Conservation (phyloP, 345 rosid species). For the Camelina sativa region DNA sequence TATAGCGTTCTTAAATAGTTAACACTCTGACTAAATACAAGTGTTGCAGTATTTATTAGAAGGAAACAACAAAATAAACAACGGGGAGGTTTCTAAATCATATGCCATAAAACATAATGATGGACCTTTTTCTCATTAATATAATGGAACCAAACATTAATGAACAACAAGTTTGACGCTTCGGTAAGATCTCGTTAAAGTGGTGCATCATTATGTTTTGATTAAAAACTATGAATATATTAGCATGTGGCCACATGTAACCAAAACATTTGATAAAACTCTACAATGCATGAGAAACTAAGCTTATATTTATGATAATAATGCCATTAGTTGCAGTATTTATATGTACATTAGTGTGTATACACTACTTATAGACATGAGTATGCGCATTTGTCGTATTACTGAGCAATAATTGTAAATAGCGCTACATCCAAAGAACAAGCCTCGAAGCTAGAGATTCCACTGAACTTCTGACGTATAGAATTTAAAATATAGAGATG, state of each 20-base stretch:
- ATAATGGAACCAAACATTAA: conserved; percentile 12
- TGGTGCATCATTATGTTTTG: conserved; percentile 20
- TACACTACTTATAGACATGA: conserved; percentile 7
- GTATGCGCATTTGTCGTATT: conserved; percentile 31
- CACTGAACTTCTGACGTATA: conserved; percentile 31
- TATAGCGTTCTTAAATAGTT: neutral
- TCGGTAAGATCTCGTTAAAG: conserved; percentile 18
- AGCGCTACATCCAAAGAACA: conserved; percentile 27
- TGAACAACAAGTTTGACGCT: conserved; percentile 27
- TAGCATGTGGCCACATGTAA: conserved; percentile 42
- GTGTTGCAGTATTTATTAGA: conserved; percentile 9
- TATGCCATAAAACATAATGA: conserved; percentile 33
- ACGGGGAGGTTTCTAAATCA: conserved; percentile 24
- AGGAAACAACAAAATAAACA: conserved; percentile 26
- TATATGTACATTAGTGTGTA: neutral
- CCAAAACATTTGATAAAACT: conserved; percentile 16
- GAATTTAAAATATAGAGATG: conserved; percentile 14
- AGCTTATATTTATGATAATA: conserved; percentile 4
- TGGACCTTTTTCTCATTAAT: conserved; percentile 10
- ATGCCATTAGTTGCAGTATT: conserved; percentile 21
- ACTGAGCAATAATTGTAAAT: conserved; percentile 28
- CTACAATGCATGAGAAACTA: conserved; percentile 20
- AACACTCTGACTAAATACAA: neutral
- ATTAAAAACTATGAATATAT: conserved; percentile 26
- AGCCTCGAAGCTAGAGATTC: conserved; percentile 41